Base-by-base conservation (phyloP, 2,329 filamentous ascomycete genomes). In the Ceratocystis alfenasii region DNA sequence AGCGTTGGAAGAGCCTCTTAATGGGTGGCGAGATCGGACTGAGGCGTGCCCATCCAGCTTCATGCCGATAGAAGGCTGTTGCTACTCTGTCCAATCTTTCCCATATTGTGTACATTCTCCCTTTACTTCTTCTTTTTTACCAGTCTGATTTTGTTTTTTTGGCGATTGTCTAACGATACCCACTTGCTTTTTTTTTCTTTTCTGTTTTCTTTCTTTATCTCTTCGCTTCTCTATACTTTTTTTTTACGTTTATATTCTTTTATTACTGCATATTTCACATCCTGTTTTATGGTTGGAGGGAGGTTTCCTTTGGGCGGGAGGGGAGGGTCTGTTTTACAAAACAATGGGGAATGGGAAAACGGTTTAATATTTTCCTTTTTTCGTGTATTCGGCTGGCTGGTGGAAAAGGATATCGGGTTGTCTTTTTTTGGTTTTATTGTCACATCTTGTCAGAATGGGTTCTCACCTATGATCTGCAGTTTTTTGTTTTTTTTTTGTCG, bases 1-100 rank as follows among this genome's bases (percentile, higher is more conserved):
- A 80, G 63, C 76, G 85, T 70, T 88, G 85, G 85, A 84, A 82
- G 76, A 85, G 80, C 66, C 75, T 88, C 45, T 79, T 87, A 74
- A 74, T 78, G 55, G 77, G 77, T 67, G 84, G 83, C 64, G 82
- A 86, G 33, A 77, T 87, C 25, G 83, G 83, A 7, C 74, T 87
- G 71, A 84, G 84, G 75, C 75, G 78, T 69, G 60, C 59, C 3
- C 55, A 28, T 17, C 55, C 55, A 10, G 65, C 62, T 46, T 44
- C 45, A 20, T 66, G 65, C 22, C 48, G 48, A 22, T 66, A 46
- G 33, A 36, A 7, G 12, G 6, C 30, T 46, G 48, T 28, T 45
- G 15, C 5, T 17, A 20, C 30, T 15, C 41, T 12, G n/a, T 7
- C 50, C 50, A 5, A 33, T 30, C 45, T 12, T 15, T 41, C 36